Evolutionary conservation across 345 rosid genomes (phyloP), one percentile per base, ranked within the genome.

Genomic region (Nephelium lappaceum): DNA sequence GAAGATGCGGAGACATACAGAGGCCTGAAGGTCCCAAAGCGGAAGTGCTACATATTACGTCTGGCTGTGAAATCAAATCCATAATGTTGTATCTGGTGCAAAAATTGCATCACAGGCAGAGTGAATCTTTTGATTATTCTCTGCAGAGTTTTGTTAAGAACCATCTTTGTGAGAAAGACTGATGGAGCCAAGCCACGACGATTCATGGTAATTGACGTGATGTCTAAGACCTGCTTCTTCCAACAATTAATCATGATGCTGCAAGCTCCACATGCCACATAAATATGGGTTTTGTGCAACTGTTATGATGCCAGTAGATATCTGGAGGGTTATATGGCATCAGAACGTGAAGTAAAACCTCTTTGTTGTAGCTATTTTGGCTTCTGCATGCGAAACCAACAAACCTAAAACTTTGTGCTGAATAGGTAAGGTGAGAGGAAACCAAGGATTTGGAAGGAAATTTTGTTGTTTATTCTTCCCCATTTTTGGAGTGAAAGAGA

Each of bases 1-100:
- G 89, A 91, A 82, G 84, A 76, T 43, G 3, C 78, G 87, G 55
- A 83, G 86, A 62, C 72, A 78, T 19, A 53, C 76, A 11, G 84
- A 81, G 27, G 75, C 45, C 58, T 86, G 85, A 84, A 82, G 7
- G 18, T 42, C 72, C 21, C 9, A 24, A 3, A 12, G 15, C 4
- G 6, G 11, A 58, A n/a, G 14, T 65, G 41, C 72, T 39, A 38
- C 64, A 6, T 16, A 18, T 4, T 15, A 15, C 10, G 6, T 11
- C 57, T 16, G 2, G 8, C 63, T 42, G n/a, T 5, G 45, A 62
- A 53, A 53, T 66, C 66, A 55, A 66, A 27, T 41, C 15, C 42
- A 4, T 76, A n/a, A 9, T 12, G 21, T 49, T 31, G 31, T 5
- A 8, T 51, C 16, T 18, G 8, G 45, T 39, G 15, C 12, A 72